Conservation (phyloP, 768 basidiomycete species). For the Tephrocybe rancida region DNA sequence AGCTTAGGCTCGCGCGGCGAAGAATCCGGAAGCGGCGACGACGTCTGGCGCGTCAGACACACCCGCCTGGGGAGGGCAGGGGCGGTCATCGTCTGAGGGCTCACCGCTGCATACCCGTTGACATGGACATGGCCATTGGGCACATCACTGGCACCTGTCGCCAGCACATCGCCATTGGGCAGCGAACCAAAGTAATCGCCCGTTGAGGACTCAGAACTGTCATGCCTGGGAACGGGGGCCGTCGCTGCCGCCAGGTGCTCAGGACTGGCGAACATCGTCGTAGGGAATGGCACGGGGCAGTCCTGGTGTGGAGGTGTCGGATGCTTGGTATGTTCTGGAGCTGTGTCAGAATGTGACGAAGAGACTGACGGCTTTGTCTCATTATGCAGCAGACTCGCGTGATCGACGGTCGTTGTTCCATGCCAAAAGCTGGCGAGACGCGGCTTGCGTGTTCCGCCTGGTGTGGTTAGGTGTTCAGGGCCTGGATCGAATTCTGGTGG, state of each 20-base stretch:
- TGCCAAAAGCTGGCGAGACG: slow-evolving; percentile 77
- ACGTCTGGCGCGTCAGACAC: slow-evolving; percentile 62
- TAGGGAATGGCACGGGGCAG: not conserved
- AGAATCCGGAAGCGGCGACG: slow-evolving; percentile 60
- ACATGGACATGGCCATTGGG: not conserved
- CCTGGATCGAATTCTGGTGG: slow-evolving; percentile 25
- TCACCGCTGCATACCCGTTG: slow-evolving; percentile 6
- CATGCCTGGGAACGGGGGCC: not conserved
- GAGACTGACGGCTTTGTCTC: slow-evolving; percentile 18
- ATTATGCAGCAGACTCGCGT: slow-evolving; percentile 16
- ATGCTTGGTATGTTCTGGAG: not conserved
- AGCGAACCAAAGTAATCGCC: slow-evolving; percentile 17
- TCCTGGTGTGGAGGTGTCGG: slow-evolving; percentile 6
- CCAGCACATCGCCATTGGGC: not conserved
- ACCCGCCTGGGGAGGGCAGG: slow-evolving; percentile 54
- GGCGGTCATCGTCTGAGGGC: slow-evolving; percentile 32
- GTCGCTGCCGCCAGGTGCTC: slow-evolving; percentile 9
- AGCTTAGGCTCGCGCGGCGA: slow-evolving; percentile 32
- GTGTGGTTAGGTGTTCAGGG: slow-evolving; percentile 39
- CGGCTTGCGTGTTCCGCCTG: slow-evolving; percentile 53
- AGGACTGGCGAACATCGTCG: not conserved
- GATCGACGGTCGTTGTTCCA: slow-evolving; percentile 69
- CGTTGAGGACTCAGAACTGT: not conserved
- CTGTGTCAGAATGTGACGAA: slow-evolving; percentile 1
- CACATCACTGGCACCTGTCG: not conserved